Base-by-base conservation (phyloP, 139 green algal species). In the Pleodorina starrii region DNA sequence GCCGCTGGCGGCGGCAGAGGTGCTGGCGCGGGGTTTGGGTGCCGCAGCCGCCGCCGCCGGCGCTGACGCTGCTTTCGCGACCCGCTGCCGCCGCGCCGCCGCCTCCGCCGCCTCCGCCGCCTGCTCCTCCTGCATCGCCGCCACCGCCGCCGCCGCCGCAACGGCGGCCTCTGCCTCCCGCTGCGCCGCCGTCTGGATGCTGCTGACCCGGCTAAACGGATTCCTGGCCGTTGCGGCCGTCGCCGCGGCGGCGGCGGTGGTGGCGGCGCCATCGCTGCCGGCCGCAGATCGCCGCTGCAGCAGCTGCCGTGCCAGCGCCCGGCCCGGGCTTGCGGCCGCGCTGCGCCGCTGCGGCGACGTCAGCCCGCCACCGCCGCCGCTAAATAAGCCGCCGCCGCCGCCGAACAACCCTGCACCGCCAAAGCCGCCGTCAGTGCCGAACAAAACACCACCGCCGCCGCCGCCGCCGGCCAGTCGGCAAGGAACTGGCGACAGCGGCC, bases 111-210 rank as follows among this genome's bases (percentile, higher is more conserved):
- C 42, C 80, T 77, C 81, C 42, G 23, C 81, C 16, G 42, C 81
- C 42, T 63, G 35, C 60, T 44, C 60, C 17, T 27, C 60, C 12
- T 69, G 48, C 76, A 84, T 71, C 36, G 40, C 59, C 42, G 80
- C 80, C 59, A 42, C 80, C 80, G 60, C 60, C 50, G 82, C 82
- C 7, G 60, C 66, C 2, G 63, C 82, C 44, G 66, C 82, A 4
- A 60, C 81, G 1, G 63, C 66, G 16, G 44, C 66, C 32, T 43
- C 40, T 35, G 32, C 42, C 43, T 68, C 42, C 66, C 27, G 35
- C n/a, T 25, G 42, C 63, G 42, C 66, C 43, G 63, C 63, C 29
- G 60, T 29, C 12, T 21, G 60, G 0, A 88, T 69, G 82, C 12
- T 42, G 2, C 19, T 44, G 5, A 69, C 32, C 3, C 82, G 60